Evolutionary conservation across 768 basidiomycete genomes (phyloP), one percentile per base, ranked within the genome.

Genomic region (Calocera viscosa): DNA sequence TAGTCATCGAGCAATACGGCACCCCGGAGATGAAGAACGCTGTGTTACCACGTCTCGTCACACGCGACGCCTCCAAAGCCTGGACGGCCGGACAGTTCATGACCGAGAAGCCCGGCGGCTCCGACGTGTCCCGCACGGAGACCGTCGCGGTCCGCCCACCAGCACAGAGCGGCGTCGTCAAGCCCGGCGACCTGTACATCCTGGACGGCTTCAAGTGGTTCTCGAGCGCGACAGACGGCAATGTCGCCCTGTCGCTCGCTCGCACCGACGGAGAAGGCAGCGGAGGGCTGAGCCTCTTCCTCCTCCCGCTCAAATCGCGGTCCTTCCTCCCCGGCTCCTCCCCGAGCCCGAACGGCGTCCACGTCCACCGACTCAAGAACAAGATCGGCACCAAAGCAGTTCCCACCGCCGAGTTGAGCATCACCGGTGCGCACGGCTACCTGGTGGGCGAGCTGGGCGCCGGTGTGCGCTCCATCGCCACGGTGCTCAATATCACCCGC

Each of bases 61-160:
- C 88, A 72, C 86, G 85, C 3, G 82, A 90, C 72, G 83, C 87
- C 10, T 71, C 77, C 0, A 66, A 74, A 33, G 85, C 87, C 0
- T 90, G 84, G 68, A 88, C 86, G 2, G 83, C 88, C 11, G 89
- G 89, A 0, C 89, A 91, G 75, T 91, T 88, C 88, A 89, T 89
- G 89, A 90, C 89, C 1, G 88, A 70, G 68, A 34, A 68, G 24
- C 82, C 87, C 14, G 88, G 88, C 38, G 86, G 87, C 1, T 90
- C 88, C 11, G 89, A 90, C 71, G 83, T 90, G 14, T 88, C 86
- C 1, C 81, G 83, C 64, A 87, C 86, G 0, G 89, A 90, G 73
- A 90, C 88, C 0, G 77, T 77, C 0, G 89, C 87, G 1, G 72
- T 71, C 28, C 49, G 16, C 39, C 34, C 33, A 65, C 73, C 79